Evolutionary conservation across 768 basidiomycete species (phyloP).

Genomic region (Amanita inopinata): DNA sequence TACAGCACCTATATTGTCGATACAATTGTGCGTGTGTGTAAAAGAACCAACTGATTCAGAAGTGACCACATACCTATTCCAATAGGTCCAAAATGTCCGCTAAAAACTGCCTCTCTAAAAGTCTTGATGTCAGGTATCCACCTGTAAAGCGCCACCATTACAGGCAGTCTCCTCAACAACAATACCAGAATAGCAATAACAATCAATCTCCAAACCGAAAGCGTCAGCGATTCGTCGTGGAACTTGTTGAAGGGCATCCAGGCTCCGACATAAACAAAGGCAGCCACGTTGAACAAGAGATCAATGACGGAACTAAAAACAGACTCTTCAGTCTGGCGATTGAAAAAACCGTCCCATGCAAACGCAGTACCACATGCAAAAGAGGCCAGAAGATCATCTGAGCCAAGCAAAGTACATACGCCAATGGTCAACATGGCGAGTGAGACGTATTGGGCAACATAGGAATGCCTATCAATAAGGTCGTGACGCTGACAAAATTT

Average conservation of each 20-base stretch:
- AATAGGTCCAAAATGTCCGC: conserved; percentile 91
- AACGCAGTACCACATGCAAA: conserved; percentile 95
- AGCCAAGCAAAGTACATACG: conserved; percentile 73
- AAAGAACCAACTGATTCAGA: neutral
- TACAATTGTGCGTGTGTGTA: conserved; percentile 7
- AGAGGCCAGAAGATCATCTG: conserved; percentile 89
- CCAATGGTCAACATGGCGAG: conserved; percentile 82
- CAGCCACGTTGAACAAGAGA: conserved; percentile 89
- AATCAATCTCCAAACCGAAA: conserved; percentile 78
- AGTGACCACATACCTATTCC: conserved; percentile 47
- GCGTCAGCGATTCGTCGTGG: conserved; percentile 48
- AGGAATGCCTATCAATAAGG: conserved; percentile 89
- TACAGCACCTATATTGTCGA: conserved; percentile 51
- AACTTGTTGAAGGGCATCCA: conserved; percentile 93
- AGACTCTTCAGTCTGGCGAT: conserved; percentile 87
- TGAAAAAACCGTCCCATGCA: conserved; percentile 94
- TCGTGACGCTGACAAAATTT: conserved; percentile 82
- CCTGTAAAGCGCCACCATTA: conserved; percentile 75
- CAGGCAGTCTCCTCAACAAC: conserved; percentile 71
- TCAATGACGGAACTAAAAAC: conserved; percentile 96
- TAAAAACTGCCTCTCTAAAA: conserved; percentile 86
- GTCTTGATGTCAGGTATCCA: conserved; percentile 98
- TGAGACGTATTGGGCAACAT: conserved; percentile 84
- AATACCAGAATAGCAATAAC: conserved; percentile 79
- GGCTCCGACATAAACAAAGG: conserved; percentile 93